Percentiles rank a stretch among this genome's conserved stretches.
Evolutionary conservation across 176 grass and related monocot genomes (phyloP).

Genomic region (Rhynchospora pubera): DNA sequence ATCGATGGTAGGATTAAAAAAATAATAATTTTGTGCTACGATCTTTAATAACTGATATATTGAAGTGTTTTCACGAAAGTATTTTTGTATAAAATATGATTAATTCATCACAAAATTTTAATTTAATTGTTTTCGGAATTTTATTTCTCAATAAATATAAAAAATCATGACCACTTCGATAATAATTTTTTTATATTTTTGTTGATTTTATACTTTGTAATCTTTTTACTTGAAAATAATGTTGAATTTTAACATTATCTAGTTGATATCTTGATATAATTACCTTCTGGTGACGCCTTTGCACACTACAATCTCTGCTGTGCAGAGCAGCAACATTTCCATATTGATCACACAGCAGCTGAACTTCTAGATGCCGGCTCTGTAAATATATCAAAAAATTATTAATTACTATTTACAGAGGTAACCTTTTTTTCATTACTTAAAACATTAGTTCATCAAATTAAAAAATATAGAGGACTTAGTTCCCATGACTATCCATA

Average conservation of each 20-base stretch:
- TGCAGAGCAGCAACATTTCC: constrained; percentile 94
- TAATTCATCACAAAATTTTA: too few species aligned
- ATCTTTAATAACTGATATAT: too few species aligned
- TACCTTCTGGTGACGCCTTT: constrained; percentile 99
- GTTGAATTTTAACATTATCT: background rate
- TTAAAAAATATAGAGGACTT: background rate
- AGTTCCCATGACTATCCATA: constrained; percentile 23
- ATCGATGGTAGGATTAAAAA: too few species aligned
- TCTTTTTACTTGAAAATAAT: background rate
- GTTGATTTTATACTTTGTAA: too few species aligned
- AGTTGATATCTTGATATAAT: background rate
- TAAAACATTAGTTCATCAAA: background rate
- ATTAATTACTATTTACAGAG: constrained; percentile 13
- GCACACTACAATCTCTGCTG: constrained; percentile 98
- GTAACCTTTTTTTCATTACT: background rate
- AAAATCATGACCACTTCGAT: too few species aligned
- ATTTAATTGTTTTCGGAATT: too few species aligned
- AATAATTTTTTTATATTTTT: too few species aligned
- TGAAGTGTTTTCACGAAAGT: too few species aligned
- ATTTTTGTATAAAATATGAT: too few species aligned
- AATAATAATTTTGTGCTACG: too few species aligned
- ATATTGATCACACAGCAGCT: constrained; percentile 89
- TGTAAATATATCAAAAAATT: constrained; percentile 27
- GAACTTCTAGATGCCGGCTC: constrained; percentile 99
- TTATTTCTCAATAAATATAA: too few species aligned